Percentiles rank a stretch among this genome's conserved stretches.
phyloP scores from a whole-genome alignment of 2,329 filamentous ascomycete species.

The Pseudopithomyces maydicus region DNA sequence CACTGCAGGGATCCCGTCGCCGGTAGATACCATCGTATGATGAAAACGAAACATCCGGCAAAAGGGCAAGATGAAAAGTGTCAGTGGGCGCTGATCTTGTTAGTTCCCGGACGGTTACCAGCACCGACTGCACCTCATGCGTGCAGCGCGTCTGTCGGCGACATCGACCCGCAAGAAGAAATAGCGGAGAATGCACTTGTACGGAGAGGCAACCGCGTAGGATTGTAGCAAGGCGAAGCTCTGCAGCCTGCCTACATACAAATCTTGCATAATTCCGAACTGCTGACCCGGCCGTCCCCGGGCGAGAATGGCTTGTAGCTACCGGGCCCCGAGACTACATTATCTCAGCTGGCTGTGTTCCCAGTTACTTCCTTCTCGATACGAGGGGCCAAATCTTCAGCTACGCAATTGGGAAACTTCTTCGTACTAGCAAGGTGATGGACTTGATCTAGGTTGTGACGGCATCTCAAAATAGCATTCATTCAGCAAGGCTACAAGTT shows the following conservation, averaged over 20 bases:
- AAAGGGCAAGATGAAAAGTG: constrained; percentile 6
- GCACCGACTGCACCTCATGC: not conserved
- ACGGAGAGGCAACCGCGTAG: constrained; percentile 3
- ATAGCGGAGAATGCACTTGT: not conserved
- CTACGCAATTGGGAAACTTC: not conserved
- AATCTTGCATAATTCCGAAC: constrained; percentile 1
- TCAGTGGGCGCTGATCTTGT: constrained; percentile 1
- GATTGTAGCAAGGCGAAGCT: constrained; percentile 1
- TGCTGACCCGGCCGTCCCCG: not conserved
- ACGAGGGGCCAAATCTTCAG: not conserved
- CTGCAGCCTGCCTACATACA: not conserved
- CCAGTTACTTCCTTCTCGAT: not conserved
- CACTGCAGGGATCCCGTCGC: constrained; percentile 9
- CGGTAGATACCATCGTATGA: constrained; percentile 9
- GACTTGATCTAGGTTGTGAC: too few species aligned
- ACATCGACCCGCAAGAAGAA: not conserved
- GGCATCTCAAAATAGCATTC: too few species aligned
- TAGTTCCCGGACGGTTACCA: constrained; percentile 1
- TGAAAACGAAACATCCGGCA: constrained; percentile 18
- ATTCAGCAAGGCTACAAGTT: too few species aligned
- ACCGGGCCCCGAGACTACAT: constrained; percentile 4
- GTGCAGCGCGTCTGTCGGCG: not conserved
- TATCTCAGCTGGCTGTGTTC: constrained; percentile 3
- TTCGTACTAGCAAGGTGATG: not conserved
- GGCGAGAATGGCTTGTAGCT: not conserved